Evolutionary conservation across 768 basidiomycete genomes (phyloP), one percentile per base, ranked within the genome.

Genomic region (Suillus subluteus): DNA sequence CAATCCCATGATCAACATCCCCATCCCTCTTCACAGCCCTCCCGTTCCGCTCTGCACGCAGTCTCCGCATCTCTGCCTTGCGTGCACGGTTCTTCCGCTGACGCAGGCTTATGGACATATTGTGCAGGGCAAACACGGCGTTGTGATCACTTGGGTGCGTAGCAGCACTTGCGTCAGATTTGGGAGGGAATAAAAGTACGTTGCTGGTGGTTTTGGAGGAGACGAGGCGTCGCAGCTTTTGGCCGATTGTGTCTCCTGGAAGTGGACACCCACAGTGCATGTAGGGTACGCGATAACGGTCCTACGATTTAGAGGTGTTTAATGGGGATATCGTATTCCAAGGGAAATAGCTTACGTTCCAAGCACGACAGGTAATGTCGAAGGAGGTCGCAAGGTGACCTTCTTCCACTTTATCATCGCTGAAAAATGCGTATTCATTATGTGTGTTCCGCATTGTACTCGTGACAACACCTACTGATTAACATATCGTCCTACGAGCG

Each of bases 131-230:
- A 66, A 78, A 80, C 8, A 86, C 81, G 0, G 82, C 75, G 63
- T 85, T 85, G 70, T 87, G 85, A 69, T 87, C 84, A 68, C 84
- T 85, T 0, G 86, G 80, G 68, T 87, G 86, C 0, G 85, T 87
- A 0, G 80, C 82, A 0, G 77, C 76, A 40, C 78, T 78, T 8
- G 80, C 75, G 30, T 79, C 78, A 2, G 54, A 62, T 26, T 41
- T 26, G 1, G 79, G 79, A 0, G 82, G 81, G 1, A 74, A 56
- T 61, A 82, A 81, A 50, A 74, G 64, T 61, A 71, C 26, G 56
- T 64, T 23, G 37, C 50, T 30, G n/a, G 56, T 4, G 40, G 61
- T 13, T 66, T 56, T 37, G 61, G 64, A 41, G 54, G 68, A 38
- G 15, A 70, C 38, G 6, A 76, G 67, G 6, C 79, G 78, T 6